Evolutionary conservation across 2,329 filamentous ascomycete species (phyloP), one percentile per base, ranked within the genome.

Genomic region (Teratosphaeria viscida): DNA sequence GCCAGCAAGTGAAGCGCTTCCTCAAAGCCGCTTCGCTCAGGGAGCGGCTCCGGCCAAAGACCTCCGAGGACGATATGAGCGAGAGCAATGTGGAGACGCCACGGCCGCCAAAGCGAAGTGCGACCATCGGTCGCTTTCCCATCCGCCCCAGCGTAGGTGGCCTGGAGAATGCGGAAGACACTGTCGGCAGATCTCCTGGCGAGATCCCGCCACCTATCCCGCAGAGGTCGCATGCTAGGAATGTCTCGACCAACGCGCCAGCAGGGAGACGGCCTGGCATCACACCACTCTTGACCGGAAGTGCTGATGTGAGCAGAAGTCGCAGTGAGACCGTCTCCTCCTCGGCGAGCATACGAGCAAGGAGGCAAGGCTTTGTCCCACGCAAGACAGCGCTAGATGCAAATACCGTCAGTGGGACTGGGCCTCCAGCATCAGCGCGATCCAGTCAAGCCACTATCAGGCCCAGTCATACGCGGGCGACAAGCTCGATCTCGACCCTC

Each of bases 51-150:
- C 62, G 63, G 56, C 43, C 43, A 23, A 62, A 62, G 23, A 63
- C 58, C 59, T 68, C 68, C 8, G 67, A 70, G 37, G 66, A 70
- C 35, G 63, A 72, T 49, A 54, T 67, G 56, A 69, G 86, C 64
- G 91, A 96, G 68, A 86, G 83, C 49, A 83, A 85, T 57, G 76
- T 82, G 19, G 91, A 95, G 71, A 92, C 89, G 0, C 91, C 90
- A 8, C 87, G 89, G 35, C 84, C 87, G 59, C 82, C 81, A 16
- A 82, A 79, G 67, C 77, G 82, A 58, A 78, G 77, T 61, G 71
- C 79, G 55, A 80, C 78, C 61, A 79, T 79, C 35, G 70, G 71
- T 59, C 77, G 83, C 23, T 85, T 85, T 66, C 83, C 83, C 1
- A 81, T 86, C 67, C 86, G 85, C 67, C 87, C 90, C 57, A 90